phyloP scores from a whole-genome alignment of 306 rosid species.

The Dalbergia cochinchinensis region DNA sequence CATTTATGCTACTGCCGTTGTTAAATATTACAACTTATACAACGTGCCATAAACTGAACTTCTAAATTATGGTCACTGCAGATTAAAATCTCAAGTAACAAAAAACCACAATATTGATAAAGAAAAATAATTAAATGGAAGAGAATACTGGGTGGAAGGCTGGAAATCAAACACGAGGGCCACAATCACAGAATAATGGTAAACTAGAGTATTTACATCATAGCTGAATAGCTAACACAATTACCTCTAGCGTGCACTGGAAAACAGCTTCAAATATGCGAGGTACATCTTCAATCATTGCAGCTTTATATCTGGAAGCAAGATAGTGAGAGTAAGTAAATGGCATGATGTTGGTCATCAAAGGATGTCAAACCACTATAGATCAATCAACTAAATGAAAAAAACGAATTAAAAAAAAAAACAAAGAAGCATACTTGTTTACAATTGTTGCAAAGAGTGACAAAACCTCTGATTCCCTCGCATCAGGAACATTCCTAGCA shows the following conservation, averaged over 20 bases:
- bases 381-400: slow-evolving; percentile 1
- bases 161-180: slow-evolving; percentile 12
- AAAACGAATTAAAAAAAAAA: not conserved
- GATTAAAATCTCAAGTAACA: slow-evolving; percentile 12
- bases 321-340: not conserved
- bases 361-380: slow-evolving; percentile 36
- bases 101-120: not conserved
- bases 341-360: not conserved
- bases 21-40: not conserved
- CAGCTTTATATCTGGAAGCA: slow-evolving; percentile 73
- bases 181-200: not conserved
- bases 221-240: slow-evolving; percentile 25
- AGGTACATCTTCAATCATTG: slow-evolving; percentile 95
- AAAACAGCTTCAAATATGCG: slow-evolving; percentile 98
- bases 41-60: not conserved
- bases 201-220: slow-evolving; percentile 11
- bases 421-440: slow-evolving; percentile 72
- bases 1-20: not conserved
- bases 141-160: not conserved
- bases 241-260: slow-evolving; percentile 98
- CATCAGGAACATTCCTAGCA: slow-evolving; percentile 97
- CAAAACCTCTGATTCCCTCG: slow-evolving; percentile 96
- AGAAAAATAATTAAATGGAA: not conserved
- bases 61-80: not conserved
- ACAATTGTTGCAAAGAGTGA: slow-evolving; percentile 97